Base-by-base conservation (phyloP, 2,329 filamentous ascomycete genomes). In the Alternaria sp. region DNA sequence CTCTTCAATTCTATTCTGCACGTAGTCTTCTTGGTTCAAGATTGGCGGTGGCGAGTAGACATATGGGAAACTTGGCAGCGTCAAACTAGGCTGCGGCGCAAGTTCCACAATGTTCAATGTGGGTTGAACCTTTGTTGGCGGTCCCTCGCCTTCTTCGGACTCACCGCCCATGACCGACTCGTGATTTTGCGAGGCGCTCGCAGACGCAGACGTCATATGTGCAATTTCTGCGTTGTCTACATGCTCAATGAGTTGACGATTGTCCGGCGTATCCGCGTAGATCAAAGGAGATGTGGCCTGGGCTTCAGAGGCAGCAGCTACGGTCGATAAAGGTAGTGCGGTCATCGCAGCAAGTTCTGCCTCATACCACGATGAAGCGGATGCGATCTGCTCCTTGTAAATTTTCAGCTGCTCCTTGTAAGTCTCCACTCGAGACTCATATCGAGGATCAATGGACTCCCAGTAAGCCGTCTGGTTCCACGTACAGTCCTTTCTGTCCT, bases 381-480 rank as follows among this genome's bases (percentile, higher is more conserved):
- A 70, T 2, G 64, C 69, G 33, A 76, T 69, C 51, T 77, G 68
- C 51, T 74, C 54, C 31, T 75, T 68, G 31, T 79, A 74, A 5
- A 68, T 63, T 34, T 78, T 69, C 46, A 83, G 69, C 34, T 76
- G 70, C 33, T 65, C 59, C 28, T 69, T 51, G 44, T 74, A 71
- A 34, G 61, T 65, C n/a, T 69, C 31, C 14, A 72, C 39, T 7
- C 74, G 69, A 24, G 59, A 62, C 9, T 75, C 72, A 17, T 71
- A 67, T 23, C 67, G 61, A 2, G 78, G 75, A 49, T 79, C 77
- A 8, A 83, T 69, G 4, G 63, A 71, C 13, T 77, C 73, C 54
- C 75, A 68, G 72, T 80, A 83, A 13, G 71, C 61, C n/a, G 80
- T 78, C 61, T 83, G 73, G 67, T 83, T 75, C 80, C 80, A 81